These are phyloP conservation scores for Sporodiniella umbellata DNA, from an alignment of 371 early-diverging fungal genomes.

Conservation along the genomic window DNA sequence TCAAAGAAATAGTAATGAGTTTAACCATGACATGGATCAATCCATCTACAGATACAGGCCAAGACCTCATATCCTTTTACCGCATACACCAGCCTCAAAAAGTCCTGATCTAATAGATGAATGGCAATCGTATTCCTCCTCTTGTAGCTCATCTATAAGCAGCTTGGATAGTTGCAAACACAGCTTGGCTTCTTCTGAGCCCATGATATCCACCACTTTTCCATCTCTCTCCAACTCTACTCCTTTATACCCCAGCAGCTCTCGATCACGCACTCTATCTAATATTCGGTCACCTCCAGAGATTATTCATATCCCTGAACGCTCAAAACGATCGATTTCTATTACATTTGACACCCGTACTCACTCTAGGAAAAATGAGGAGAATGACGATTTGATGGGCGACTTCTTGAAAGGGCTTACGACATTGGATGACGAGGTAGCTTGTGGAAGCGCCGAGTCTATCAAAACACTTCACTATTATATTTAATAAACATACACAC, in stretches of 20 bases:
- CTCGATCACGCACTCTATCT: conserved; percentile 22
- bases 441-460: conserved; percentile 37
- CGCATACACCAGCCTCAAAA: conserved; percentile 13
- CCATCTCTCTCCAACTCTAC: conserved; percentile 24
- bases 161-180: not conserved
- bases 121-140: conserved; percentile 23
- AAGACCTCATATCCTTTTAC: conserved; percentile 34
- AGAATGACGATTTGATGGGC: conserved; percentile 35
- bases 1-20: conserved; percentile 46
- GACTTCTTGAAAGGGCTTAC: conserved; percentile 42
- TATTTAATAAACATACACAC: no score
- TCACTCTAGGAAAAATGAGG: conserved; percentile 18
- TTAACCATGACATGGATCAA: conserved; percentile 12
- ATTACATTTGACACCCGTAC: conserved; percentile 41
- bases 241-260: not conserved
- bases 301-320: conserved; percentile 19
- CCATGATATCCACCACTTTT: conserved; percentile 44
- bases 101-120: conserved; percentile 39
- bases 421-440: conserved; percentile 40
- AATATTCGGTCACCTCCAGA: conserved; percentile 11
- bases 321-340: conserved; percentile 31
- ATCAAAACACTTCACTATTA: conserved; percentile 16
- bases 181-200: conserved; percentile 23
- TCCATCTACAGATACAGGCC: conserved; percentile 1
- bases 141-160: conserved; percentile 13